These are phyloP conservation scores for Talaromyces amestolkiae DNA, from an alignment of 2,329 filamentous ascomycete genomes.

Conservation along the genomic window DNA sequence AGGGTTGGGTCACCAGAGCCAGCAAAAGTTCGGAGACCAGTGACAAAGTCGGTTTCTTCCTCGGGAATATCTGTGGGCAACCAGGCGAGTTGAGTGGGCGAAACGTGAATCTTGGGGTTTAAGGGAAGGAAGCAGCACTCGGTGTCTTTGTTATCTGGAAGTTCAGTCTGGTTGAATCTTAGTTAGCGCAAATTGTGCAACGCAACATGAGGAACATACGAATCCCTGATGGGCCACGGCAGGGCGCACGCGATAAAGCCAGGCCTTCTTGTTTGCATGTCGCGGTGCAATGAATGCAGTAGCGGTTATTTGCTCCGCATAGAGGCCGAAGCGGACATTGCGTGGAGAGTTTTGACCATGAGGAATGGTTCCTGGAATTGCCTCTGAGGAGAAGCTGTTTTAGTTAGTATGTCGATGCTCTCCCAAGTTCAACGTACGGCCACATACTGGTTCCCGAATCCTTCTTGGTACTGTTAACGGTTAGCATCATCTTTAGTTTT, in stretches of 20 bases:
- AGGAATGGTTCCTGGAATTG: slow-evolving; percentile 40
- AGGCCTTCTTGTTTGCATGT: slow-evolving; percentile 57
- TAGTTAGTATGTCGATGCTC: slow-evolving; percentile 29
- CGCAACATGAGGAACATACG: slow-evolving; percentile 24
- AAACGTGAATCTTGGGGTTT: slow-evolving; percentile 55
- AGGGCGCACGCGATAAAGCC: slow-evolving; percentile 58
- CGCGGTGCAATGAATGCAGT: slow-evolving; percentile 60
- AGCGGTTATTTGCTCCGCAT: slow-evolving; percentile 52
- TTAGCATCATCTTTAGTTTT: slow-evolving; percentile 18
- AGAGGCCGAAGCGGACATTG: slow-evolving; percentile 37
- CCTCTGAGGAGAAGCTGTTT: slow-evolving; percentile 36
- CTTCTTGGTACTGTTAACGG: slow-evolving; percentile 51
- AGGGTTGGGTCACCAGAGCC: slow-evolving; percentile 57
- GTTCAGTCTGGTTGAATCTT: slow-evolving; percentile 41
- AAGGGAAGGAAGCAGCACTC: slow-evolving; percentile 37
- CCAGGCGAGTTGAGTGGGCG: slow-evolving; percentile 58
- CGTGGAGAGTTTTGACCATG: slow-evolving; percentile 40
- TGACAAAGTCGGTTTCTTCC: slow-evolving; percentile 56
- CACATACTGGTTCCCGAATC: slow-evolving; percentile 53
- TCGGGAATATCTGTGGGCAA: slow-evolving; percentile 55
- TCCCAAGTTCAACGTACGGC: background rate
- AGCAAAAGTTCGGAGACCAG: slow-evolving; percentile 54
- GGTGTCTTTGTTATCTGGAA: slow-evolving; percentile 41
- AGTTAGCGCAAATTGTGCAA: background rate
- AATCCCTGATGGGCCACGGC: slow-evolving; percentile 57